A percentile compares a stretch with the other conserved stretches of the same genome.
phyloP scores from a whole-genome alignment of 805 yeast genomes.

The Schwanniomyces pseudopolymorphus region DNA sequence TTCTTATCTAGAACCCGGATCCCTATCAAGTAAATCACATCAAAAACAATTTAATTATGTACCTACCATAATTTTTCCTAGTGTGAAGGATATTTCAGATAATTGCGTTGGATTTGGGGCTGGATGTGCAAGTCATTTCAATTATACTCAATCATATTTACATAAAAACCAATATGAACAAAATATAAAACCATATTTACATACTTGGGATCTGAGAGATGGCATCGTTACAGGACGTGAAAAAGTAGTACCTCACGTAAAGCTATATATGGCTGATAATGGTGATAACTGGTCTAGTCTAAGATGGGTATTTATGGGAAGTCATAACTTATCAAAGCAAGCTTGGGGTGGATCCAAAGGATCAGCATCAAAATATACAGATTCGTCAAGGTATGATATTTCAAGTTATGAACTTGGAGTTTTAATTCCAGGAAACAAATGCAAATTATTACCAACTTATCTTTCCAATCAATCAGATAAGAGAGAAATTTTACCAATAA shows the following conservation, averaged over 20 bases:
- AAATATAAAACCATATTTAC: slow-evolving; percentile 41
- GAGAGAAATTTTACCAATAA: slow-evolving; percentile 28
- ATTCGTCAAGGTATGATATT: slow-evolving; percentile 23
- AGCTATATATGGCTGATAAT: slow-evolving; percentile 58
- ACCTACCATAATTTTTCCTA: slow-evolving; percentile 46
- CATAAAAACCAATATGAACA: slow-evolving; percentile 39
- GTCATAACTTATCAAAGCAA: slow-evolving; percentile 70
- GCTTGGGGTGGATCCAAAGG: slow-evolving; percentile 70
- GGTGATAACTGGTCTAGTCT: slow-evolving; percentile 49
- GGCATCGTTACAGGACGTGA: slow-evolving; percentile 28
- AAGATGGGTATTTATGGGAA: slow-evolving; percentile 71
- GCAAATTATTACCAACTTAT: slow-evolving; percentile 43
- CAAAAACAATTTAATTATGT: slow-evolving; percentile 22
- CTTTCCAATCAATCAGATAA: slow-evolving; percentile 28
- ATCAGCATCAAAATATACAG: slow-evolving; percentile 7
- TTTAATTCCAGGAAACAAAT: slow-evolving; percentile 17
- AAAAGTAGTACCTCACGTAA: slow-evolving; percentile 61
- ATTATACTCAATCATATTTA: slow-evolving; percentile 21
- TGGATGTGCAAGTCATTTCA: slow-evolving; percentile 53
- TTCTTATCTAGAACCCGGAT: slow-evolving; percentile 27
- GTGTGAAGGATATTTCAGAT: slow-evolving; percentile 35
- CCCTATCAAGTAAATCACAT: slow-evolving; percentile 16
- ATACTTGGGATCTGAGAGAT: slow-evolving; percentile 39
- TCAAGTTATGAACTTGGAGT: slow-evolving; percentile 42
- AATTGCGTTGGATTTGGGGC: slow-evolving; percentile 47